Evolutionary conservation across 768 basidiomycete species (phyloP).

Genomic region (Lactarius quietus): DNA sequence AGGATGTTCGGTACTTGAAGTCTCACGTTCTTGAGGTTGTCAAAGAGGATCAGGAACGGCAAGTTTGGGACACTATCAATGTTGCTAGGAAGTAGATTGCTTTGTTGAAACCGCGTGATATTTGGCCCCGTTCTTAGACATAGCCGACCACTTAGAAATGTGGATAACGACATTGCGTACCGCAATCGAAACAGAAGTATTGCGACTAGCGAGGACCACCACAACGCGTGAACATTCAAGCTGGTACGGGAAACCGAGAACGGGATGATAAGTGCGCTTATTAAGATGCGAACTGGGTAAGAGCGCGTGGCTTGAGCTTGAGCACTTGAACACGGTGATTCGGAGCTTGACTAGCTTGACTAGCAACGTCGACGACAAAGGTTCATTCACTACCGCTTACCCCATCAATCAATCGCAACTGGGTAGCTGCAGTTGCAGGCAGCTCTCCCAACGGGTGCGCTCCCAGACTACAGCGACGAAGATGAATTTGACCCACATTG

Average conservation of each 20-base stretch:
- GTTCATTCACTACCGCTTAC: too few relatives aligned
- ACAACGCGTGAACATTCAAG: not conserved
- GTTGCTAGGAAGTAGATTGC: constrained; percentile 53
- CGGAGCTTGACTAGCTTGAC: too few relatives aligned
- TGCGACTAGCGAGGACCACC: not conserved
- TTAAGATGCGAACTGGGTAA: not conserved
- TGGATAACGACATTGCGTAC: not conserved
- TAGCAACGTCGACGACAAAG: too few relatives aligned
- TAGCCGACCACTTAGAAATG: not conserved
- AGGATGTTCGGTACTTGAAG: constrained; percentile 90
- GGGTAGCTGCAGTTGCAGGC: too few relatives aligned
- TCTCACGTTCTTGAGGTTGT: constrained; percentile 70
- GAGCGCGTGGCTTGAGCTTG: not conserved
- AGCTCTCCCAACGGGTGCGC: too few relatives aligned
- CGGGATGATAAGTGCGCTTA: not conserved
- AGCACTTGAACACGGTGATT: too few relatives aligned
- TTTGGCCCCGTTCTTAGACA: not conserved
- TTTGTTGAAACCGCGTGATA: constrained; percentile 5
- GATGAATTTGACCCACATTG: too few relatives aligned
- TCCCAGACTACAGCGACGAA: too few relatives aligned
- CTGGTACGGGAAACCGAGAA: not conserved
- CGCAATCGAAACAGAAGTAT: not conserved
- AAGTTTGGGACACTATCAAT: constrained; percentile 72
- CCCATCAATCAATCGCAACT: too few relatives aligned
- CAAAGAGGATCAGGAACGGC: constrained; percentile 74